Conservation (phyloP, 2,329 filamentous ascomycete genomes). For the Thyridium curvatum region DNA sequence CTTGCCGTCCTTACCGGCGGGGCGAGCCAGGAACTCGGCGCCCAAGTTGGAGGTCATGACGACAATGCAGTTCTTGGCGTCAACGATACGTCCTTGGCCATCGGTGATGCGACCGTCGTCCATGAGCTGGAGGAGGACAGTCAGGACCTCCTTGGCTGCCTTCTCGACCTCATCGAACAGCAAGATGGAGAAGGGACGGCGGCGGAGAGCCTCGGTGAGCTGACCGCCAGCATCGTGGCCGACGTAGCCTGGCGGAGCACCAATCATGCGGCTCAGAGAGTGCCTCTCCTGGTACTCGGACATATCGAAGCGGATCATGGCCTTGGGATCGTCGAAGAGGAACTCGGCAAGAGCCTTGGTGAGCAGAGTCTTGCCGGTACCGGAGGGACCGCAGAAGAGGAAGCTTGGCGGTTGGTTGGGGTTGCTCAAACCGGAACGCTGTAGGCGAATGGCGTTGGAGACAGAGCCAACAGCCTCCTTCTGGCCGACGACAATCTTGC, state of each 20-base stretch:
- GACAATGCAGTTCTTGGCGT: constrained; percentile 96
- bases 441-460: constrained; percentile 90
- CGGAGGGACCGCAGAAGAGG: constrained; percentile 96
- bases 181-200: constrained; percentile 94
- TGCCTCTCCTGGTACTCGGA: constrained; percentile 98
- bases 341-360: constrained; percentile 98
- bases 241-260: constrained; percentile 92
- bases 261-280: constrained; percentile 93
- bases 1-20: constrained; percentile 69
- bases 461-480: constrained; percentile 89
- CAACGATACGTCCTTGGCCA: constrained; percentile 89
- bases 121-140: constrained; percentile 98
- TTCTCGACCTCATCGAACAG: constrained; percentile 99
- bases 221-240: constrained; percentile 95
- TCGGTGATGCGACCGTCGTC: constrained; percentile 98
- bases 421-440: constrained; percentile 89
- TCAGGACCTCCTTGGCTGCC: constrained; percentile 94
- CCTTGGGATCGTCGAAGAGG: constrained; percentile 91
- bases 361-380: constrained; percentile 94
- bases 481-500: constrained; percentile 84
- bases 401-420: constrained; percentile 97
- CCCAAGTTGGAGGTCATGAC: constrained; percentile 99
- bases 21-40: constrained; percentile 84
- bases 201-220: constrained; percentile 87
- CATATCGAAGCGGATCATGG: constrained; percentile 99